Percentiles rank a stretch among this genome's conserved stretches.
phyloP scores from a whole-genome alignment of 2,329 filamentous ascomycete genomes.

The Calycina marina region DNA sequence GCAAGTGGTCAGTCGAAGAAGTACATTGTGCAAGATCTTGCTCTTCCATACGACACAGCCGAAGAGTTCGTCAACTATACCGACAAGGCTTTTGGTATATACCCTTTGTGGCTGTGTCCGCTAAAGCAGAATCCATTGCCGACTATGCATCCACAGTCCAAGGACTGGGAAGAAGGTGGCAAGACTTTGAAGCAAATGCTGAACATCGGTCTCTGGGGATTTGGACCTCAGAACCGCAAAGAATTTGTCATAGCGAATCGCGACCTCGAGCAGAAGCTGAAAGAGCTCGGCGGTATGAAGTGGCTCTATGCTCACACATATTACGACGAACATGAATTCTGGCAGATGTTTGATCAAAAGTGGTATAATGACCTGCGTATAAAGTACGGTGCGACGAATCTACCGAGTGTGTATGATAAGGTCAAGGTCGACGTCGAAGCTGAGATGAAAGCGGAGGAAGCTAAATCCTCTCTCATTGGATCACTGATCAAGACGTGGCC shows the following conservation, averaged over 20 bases:
- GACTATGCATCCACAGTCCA: slow-evolving; percentile 22
- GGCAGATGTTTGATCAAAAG: slow-evolving; percentile 41
- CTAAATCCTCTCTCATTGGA: slow-evolving; percentile 24
- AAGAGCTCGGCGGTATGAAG: slow-evolving; percentile 61
- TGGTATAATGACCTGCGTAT: slow-evolving; percentile 48
- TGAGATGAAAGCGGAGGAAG: slow-evolving; percentile 26
- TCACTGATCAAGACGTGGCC: slow-evolving; percentile 36
- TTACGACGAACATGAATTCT: slow-evolving; percentile 61
- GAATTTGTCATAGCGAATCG: slow-evolving; percentile 59
- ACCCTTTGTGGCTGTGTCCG: slow-evolving; percentile 46
- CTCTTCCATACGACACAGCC: slow-evolving; percentile 36
- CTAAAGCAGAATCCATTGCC: slow-evolving; percentile 23
- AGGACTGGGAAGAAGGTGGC: slow-evolving; percentile 11
- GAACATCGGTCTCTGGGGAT: slow-evolving; percentile 69
- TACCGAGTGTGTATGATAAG: slow-evolving; percentile 60
- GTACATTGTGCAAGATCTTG: slow-evolving; percentile 49
- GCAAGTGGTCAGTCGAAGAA: slow-evolving; percentile 37
- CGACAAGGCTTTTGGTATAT: slow-evolving; percentile 30
- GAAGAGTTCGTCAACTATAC: slow-evolving; percentile 38
- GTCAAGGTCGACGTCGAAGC: slow-evolving; percentile 40
- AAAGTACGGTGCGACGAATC: slow-evolving; percentile 45
- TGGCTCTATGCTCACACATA: slow-evolving; percentile 82
- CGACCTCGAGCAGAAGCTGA: slow-evolving; percentile 53
- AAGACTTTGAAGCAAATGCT: slow-evolving; percentile 31
- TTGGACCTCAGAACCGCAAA: slow-evolving; percentile 44